phyloP scores from a whole-genome alignment of 495 filamentous ascomycete genomes.

The Penicillium roqueforti region DNA sequence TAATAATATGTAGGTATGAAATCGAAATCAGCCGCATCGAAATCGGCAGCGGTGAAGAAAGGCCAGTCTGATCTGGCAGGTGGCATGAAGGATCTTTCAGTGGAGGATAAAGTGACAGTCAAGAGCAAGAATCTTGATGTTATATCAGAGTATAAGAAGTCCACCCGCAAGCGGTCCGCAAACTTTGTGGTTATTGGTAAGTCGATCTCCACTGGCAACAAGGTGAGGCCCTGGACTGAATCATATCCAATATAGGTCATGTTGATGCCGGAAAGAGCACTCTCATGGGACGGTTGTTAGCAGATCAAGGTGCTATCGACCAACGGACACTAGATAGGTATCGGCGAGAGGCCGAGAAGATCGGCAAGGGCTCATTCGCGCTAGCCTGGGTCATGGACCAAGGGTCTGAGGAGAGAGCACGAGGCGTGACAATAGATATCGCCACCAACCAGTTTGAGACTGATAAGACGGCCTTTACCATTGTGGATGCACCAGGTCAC shows the following conservation, averaged over 20 bases:
- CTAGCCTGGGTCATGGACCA: conserved; percentile 96
- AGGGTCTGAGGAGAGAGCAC: conserved; percentile 74
- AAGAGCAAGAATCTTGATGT: conserved; percentile 88
- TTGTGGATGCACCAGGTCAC: conserved; percentile 92
- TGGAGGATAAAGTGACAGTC: conserved; percentile 66
- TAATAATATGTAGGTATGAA: conserved; percentile 48
- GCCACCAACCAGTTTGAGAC: conserved; percentile 93
- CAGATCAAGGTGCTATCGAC: conserved; percentile 82
- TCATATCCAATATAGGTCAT: conserved; percentile 56
- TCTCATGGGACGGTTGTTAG: conserved; percentile 90
- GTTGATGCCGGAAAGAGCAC: conserved; percentile 98
- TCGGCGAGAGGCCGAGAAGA: conserved; percentile 78
- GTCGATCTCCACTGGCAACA: conserved; percentile 13
- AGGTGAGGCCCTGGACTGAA: conserved; percentile 10
- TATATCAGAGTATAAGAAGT: conserved; percentile 71
- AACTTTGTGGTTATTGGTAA: conserved; percentile 95
- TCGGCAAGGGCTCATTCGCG: conserved; percentile 92
- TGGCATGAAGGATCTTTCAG: conserved; percentile 55
- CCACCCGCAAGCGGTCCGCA: conserved; percentile 70
- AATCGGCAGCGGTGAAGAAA: conserved; percentile 42
- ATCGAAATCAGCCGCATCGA: conserved; percentile 41
- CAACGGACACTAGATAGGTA: conserved; percentile 85
- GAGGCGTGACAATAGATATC: conserved; percentile 97
- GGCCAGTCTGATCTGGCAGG: conserved; percentile 35
- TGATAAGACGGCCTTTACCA: conserved; percentile 79